phyloP scores from a whole-genome alignment of 176 grass and related monocot genomes.

The Calamus simplicifolius region DNA sequence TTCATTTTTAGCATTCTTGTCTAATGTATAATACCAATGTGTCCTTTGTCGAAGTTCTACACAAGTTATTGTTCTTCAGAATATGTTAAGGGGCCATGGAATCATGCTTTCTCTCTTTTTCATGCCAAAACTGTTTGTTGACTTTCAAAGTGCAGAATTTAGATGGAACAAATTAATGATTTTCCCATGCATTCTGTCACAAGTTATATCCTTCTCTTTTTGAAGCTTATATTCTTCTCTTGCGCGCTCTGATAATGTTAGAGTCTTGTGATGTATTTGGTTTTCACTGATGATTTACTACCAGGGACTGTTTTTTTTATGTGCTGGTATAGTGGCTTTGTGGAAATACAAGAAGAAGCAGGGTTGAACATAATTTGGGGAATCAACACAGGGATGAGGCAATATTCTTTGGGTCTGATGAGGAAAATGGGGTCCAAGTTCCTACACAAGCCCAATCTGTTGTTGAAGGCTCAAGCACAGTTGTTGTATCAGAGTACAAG shows the following conservation, averaged over 20 bases:
- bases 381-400: conserved; percentile 25
- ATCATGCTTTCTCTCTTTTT: no score
- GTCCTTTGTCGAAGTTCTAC: no score
- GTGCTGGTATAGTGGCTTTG: conserved; percentile 70
- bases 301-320: conserved; percentile 88
- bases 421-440: conserved; percentile 56
- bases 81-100: no score
- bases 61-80: no score
- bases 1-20: no score
- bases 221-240: no score
- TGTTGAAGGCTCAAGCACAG: conserved; percentile 45
- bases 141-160: no score
- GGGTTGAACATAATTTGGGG: conserved; percentile 23
- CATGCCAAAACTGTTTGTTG: no score
- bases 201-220: no score
- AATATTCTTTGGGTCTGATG: conserved; percentile 34
- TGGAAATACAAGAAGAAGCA: conserved; percentile 49
- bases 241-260: background rate
- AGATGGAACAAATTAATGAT: no score
- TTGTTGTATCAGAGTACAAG: conserved; percentile 73
- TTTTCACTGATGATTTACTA: conserved; percentile 97
- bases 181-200: no score
- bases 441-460: conserved; percentile 62
- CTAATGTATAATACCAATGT: no score
- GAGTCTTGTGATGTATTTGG: conserved; percentile 39